Base-by-base conservation (phyloP, 805 yeast genomes). In the Diddensiella transvaalensis region DNA sequence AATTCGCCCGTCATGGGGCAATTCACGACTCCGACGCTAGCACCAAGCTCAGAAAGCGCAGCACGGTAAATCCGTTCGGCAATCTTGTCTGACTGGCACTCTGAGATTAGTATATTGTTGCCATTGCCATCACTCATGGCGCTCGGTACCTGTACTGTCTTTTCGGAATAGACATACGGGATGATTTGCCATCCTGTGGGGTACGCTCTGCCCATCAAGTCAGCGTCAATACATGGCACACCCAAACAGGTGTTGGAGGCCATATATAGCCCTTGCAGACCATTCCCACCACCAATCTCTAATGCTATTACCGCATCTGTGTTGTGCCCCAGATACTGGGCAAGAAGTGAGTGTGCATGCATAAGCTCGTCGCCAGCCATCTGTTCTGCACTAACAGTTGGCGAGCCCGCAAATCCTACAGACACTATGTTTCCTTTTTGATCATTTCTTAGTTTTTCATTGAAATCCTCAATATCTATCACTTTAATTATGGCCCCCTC, bases 151-250 rank as follows among this genome's bases (percentile, higher is more conserved):
- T 38, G 39, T 15, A 49, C 36, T 4, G 48, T 36, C 36, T 40
- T 46, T 3, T 44, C 39, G 17, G 40, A 24, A 36, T 22, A 42
- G 2, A 48, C 48, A 22, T 23, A 48, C 3, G 77, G 71, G 22
- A 61, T 49, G 4, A 69, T 68, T 56, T 73, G 77, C 62, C 68
- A 69, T 30, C 60, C 67, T 1, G 74, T 71, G 11, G 77, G 76
- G 54, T 72, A 70, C 11, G 77, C 78, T 55, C 78, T 62, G 4
- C 78, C 78, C 78, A 73, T 73, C 41, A 72, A 54, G 51, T 74
- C 78, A 26, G 65, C 60, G 52, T 68, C 72, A 19, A 71, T 46
- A 40, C 47, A 37, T 13, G 52, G 52, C 19, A 49, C 50, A 21
- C 40, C 41, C 50, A 39, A 46, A 22, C 48, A 18, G 15, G 42